phyloP scores from a whole-genome alignment of 768 basidiomycete genomes.

The Rhizopogon vulgaris region DNA sequence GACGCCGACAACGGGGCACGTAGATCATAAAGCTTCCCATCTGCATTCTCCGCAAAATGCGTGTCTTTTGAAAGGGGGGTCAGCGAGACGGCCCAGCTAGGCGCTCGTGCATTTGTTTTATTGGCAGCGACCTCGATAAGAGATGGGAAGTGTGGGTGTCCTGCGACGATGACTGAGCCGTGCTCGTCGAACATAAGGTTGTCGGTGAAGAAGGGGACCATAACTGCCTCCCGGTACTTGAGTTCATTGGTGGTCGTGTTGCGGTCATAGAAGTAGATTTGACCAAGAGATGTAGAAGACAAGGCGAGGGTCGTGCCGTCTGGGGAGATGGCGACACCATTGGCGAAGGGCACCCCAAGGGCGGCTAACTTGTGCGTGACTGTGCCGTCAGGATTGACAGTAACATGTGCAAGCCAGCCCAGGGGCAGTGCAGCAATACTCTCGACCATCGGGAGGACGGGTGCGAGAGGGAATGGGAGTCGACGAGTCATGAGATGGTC shows the following conservation, averaged over 20 bases:
- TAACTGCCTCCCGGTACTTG: slow-evolving; percentile 30
- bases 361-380: slow-evolving; percentile 36
- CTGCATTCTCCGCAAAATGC: not conserved
- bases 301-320: slow-evolving; percentile 46
- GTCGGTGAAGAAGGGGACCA: slow-evolving; percentile 55
- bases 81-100: slow-evolving; percentile 58
- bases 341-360: slow-evolving; percentile 56
- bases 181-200: slow-evolving; percentile 51
- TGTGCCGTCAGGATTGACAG: slow-evolving; percentile 28
- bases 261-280: slow-evolving; percentile 48
- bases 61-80: slow-evolving; percentile 10
- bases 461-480: slow-evolving; percentile 42
- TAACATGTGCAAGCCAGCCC: slow-evolving; percentile 53
- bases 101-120: slow-evolving; percentile 32
- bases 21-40: slow-evolving; percentile 28
- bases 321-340: slow-evolving; percentile 60
- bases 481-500: slow-evolving; percentile 68
- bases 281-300: slow-evolving; percentile 43
- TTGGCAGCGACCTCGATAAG: slow-evolving; percentile 40
- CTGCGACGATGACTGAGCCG: slow-evolving; percentile 49
- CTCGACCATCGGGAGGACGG: slow-evolving; percentile 48
- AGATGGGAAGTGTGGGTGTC: slow-evolving; percentile 60
- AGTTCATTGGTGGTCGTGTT: slow-evolving; percentile 40
- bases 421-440: slow-evolving; percentile 51
- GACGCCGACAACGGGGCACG: slow-evolving; percentile 45